Evolutionary conservation across 2,329 filamentous ascomycete species (phyloP).

Genomic region (Xylaria sp.): DNA sequence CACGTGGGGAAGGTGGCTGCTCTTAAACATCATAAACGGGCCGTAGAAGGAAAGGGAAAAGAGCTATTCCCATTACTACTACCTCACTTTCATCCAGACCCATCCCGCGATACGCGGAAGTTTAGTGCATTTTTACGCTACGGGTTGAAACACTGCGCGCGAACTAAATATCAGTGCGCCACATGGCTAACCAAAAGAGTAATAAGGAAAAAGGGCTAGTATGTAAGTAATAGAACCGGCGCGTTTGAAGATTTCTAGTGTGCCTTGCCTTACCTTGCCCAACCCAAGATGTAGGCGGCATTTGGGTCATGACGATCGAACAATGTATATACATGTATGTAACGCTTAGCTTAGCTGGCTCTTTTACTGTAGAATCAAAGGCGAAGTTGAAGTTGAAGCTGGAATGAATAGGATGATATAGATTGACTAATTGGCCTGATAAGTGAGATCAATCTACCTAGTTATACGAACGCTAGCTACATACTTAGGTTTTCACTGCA

Average conservation of each 20-base stretch:
- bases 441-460: too few relatives aligned
- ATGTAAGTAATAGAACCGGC: background rate
- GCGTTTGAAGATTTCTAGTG: background rate
- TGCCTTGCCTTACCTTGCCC: background rate
- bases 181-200: background rate
- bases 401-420: too few relatives aligned
- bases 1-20: background rate
- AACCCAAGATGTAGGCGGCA: background rate
- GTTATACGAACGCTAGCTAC: too few relatives aligned
- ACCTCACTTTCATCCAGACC: background rate
- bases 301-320: background rate
- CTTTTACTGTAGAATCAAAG: background rate
- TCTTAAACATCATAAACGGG: background rate
- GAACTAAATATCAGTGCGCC: background rate
- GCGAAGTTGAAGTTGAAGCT: background rate
- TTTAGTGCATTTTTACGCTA: background rate
- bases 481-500: too few relatives aligned
- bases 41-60: background rate
- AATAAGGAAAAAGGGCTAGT: background rate
- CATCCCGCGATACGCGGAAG: background rate
- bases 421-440: too few relatives aligned
- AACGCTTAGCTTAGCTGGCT: background rate
- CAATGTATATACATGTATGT: background rate
- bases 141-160: background rate
- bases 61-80: too few relatives aligned